Base-by-base conservation (phyloP, 768 basidiomycete species). In the Psilocybe cubensis region DNA sequence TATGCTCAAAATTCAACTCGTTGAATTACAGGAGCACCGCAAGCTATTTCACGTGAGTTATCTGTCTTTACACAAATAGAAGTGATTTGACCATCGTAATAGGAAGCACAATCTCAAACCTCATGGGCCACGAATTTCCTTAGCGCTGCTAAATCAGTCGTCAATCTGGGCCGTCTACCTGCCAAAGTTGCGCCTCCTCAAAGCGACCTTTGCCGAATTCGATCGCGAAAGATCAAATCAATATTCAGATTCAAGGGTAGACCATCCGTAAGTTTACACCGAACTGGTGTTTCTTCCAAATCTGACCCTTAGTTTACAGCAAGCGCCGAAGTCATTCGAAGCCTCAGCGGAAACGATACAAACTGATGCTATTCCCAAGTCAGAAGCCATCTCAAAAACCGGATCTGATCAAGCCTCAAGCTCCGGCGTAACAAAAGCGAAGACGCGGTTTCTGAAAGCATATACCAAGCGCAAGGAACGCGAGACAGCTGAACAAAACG, bases 11-110 rank as follows among this genome's bases (percentile, higher is more conserved):
- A 78, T 78, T 40, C 95, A 98, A 67, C 79, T 96, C 17, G 70
- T 80, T 8, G 91, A 94, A 65, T 82, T 97, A 7, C 78, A 76
- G 35, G 85, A 87, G 58, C 93, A 94, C 71, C 76, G 84, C 28
- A 79, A 78, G 52, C 66, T 79, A 5, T 84, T 84, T 55, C 71
- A 85, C 64, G 91, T 91, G 60, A 18, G 75, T 66, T n/a, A 27
- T 59, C 18, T 53, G 2, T 33, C 17, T 44, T 49, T 7, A n/a
- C 28, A 12, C 21, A n/a, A 8, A 43, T 8, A 8, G 6, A 14
- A 58, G 20, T 35, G 5, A 10, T 27, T 20, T 59, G n/a, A 46
- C 28, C 45, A 27, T 29, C 11, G 10, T 31, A 21, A 53, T 38
- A 70, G 69, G 47, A 65, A 47, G 58, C 57, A 20, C 63, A 58